Evolutionary conservation across 805 yeast genomes (phyloP).

Genomic region (Saccharomycopsis guyanensis): DNA sequence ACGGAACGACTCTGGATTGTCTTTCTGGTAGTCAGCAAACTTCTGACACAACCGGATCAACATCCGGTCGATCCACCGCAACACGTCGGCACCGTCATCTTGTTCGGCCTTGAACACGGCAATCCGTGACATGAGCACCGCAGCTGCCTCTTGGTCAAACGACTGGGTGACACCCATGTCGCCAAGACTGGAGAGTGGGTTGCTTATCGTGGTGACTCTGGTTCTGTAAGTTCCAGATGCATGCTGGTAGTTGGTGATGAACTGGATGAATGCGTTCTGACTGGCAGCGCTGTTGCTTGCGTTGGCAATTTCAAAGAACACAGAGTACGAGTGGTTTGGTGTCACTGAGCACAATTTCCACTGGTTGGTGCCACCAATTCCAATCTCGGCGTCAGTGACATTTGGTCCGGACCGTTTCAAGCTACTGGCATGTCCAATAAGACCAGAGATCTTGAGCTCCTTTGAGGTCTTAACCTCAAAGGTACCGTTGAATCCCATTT

Average conservation of each 20-base stretch:
- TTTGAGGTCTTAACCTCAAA: slow-evolving; percentile 80
- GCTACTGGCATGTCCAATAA: slow-evolving; percentile 89
- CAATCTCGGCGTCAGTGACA: slow-evolving; percentile 89
- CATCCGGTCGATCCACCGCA: slow-evolving; percentile 42
- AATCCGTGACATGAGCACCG: slow-evolving; percentile 51
- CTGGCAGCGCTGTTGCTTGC: slow-evolving; percentile 21
- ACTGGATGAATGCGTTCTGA: slow-evolving; percentile 41
- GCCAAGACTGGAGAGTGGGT: slow-evolving; percentile 36
- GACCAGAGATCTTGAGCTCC: slow-evolving; percentile 84
- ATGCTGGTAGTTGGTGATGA: slow-evolving; percentile 55
- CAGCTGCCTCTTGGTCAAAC: slow-evolving; percentile 66
- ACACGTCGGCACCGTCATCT: slow-evolving; percentile 33
- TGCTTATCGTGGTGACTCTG: slow-evolving; percentile 52
- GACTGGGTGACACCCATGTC: slow-evolving; percentile 36
- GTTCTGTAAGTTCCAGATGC: slow-evolving; percentile 48
- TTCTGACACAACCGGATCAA: slow-evolving; percentile 40
- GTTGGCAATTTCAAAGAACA: slow-evolving; percentile 74
- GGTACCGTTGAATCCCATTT: slow-evolving; percentile 85
- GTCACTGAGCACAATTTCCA: slow-evolving; percentile 82
- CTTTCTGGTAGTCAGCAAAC: slow-evolving; percentile 42
- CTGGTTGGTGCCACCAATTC: slow-evolving; percentile 85
- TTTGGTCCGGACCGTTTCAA: slow-evolving; percentile 52
- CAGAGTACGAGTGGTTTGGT: slow-evolving; percentile 82
- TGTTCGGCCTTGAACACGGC: slow-evolving; percentile 37
- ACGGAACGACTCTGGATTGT: slow-evolving; percentile 41